A percentile compares a stretch with the other conserved stretches of the same genome.
Conservation (phyloP, 352 stramenopile species). For the Phytophthora idaei region DNA sequence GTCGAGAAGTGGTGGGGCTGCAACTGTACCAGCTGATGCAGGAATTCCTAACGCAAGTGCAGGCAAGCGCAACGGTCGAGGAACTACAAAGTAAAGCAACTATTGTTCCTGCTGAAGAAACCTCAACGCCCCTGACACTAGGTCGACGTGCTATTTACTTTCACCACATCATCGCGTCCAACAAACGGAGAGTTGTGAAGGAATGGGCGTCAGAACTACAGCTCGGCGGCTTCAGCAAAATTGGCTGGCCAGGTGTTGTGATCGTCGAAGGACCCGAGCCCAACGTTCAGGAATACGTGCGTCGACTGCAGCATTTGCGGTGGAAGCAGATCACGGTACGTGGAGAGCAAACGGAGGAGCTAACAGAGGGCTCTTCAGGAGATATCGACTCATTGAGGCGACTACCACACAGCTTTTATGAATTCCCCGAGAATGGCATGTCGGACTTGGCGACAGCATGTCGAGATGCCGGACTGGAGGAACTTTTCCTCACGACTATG, state of each 20-base stretch:
- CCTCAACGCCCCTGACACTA: conserved; percentile 28
- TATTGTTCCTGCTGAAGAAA: background rate
- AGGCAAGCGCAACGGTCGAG: background rate
- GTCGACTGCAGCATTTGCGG: conserved; percentile 67
- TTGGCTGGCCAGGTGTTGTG: conserved; percentile 83
- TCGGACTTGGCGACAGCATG: conserved; percentile 60
- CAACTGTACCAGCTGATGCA: conserved; percentile 73
- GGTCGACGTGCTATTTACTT: conserved; percentile 83
- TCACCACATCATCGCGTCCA: conserved; percentile 82
- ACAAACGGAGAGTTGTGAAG: conserved; percentile 71
- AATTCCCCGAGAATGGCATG: conserved; percentile 76
- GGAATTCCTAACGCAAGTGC: conserved; percentile 47
- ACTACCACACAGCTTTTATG: conserved; percentile 52
- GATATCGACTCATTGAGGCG: conserved; percentile 39
- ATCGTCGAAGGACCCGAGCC: conserved; percentile 68
- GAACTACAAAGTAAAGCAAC: conserved; percentile 7
- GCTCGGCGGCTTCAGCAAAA: conserved; percentile 79
- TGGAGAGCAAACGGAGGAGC: conserved; percentile 64
- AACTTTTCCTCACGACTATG: conserved; percentile 82
- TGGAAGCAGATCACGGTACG: conserved; percentile 88
- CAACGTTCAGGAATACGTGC: conserved; percentile 71
- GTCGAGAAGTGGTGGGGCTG: conserved; percentile 55
- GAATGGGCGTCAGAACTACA: conserved; percentile 74
- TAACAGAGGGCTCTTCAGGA: background rate
- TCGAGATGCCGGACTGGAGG: conserved; percentile 50